These are phyloP conservation scores for Diaporthe sp. DNA, from an alignment of 2,329 filamentous ascomycete genomes.

Conservation along the genomic window DNA sequence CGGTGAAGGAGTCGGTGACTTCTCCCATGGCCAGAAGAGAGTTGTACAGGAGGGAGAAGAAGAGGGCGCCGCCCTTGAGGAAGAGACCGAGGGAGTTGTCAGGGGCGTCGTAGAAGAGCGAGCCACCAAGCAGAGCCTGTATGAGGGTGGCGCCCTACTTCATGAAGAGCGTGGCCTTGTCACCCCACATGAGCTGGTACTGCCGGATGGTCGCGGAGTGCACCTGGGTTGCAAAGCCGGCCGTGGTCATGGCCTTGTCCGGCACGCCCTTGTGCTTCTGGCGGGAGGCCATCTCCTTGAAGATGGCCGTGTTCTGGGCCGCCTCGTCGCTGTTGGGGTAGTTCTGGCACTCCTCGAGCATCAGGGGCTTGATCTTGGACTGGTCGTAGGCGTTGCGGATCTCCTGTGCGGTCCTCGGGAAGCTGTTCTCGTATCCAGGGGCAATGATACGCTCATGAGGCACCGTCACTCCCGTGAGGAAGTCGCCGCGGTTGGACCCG, in stretches of 20 bases:
- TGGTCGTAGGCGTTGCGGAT: constrained; percentile 62
- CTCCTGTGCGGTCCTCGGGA: constrained; percentile 56
- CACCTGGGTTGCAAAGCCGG: constrained; percentile 65
- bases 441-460: constrained; percentile 75
- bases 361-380: constrained; percentile 58
- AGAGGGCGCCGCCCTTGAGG: constrained; percentile 71
- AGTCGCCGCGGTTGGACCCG: constrained; percentile 73
- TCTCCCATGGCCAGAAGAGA: constrained; percentile 76
- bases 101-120: constrained; percentile 74
- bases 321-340: constrained; percentile 64
- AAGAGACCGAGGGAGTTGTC: constrained; percentile 69
- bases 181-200: constrained; percentile 73
- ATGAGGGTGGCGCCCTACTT: constrained; percentile 68
- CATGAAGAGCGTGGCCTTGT: constrained; percentile 71
- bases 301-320: constrained; percentile 60
- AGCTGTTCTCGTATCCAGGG: constrained; percentile 49
- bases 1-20: constrained; percentile 70
- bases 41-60: too few species aligned
- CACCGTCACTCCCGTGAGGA: constrained; percentile 72
- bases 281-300: constrained; percentile 60
- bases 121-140: constrained; percentile 72
- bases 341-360: constrained; percentile 63
- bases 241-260: constrained; percentile 66
- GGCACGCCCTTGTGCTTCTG: constrained; percentile 67
- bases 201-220: constrained; percentile 67